phyloP scores from a whole-genome alignment of 73 alveolate genomes.

The Paramecium sexaurelia region DNA sequence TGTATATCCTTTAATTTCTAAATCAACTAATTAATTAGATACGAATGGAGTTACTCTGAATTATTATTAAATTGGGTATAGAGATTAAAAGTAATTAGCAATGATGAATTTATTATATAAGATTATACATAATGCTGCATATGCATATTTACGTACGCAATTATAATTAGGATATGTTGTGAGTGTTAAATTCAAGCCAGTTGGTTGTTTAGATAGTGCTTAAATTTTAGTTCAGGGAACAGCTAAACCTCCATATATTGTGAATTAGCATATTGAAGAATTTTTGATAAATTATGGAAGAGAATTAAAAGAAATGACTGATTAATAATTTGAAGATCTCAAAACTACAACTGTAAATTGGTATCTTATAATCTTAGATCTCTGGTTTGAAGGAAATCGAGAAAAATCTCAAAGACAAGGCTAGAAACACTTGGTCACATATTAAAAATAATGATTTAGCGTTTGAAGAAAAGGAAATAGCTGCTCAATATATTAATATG shows the following conservation, averaged over 20 bases:
- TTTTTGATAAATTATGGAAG: conserved; percentile 9
- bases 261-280: conserved; percentile 16
- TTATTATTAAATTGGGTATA: conserved; percentile 19
- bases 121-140: conserved; percentile 20
- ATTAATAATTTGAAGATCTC: conserved; percentile 16
- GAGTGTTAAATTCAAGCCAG: conserved; percentile 39
- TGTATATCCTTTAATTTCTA: not conserved
- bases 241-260: conserved; percentile 42
- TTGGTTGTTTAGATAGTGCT: conserved; percentile 52
- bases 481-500: not conserved
- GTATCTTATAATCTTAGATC: not conserved
- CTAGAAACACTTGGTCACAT: conserved; percentile 27
- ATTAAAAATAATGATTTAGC: conserved; percentile 35
- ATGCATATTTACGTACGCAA: conserved; percentile 26
- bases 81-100: conserved; percentile 10
- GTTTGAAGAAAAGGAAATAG: conserved; percentile 44
- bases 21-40: not conserved
- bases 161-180: conserved; percentile 43
- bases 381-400: not conserved
- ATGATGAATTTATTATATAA: conserved; percentile 24
- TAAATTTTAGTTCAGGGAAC: conserved; percentile 16
- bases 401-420: conserved; percentile 22
- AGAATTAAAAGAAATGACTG: conserved; percentile 43
- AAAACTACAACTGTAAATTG: not conserved
- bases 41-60: conserved; percentile 22